Evolutionary conservation across 2,329 filamentous ascomycete species (phyloP), one percentile per base, ranked within the genome.

Genomic region (Beauveria scarabaeidicola): DNA sequence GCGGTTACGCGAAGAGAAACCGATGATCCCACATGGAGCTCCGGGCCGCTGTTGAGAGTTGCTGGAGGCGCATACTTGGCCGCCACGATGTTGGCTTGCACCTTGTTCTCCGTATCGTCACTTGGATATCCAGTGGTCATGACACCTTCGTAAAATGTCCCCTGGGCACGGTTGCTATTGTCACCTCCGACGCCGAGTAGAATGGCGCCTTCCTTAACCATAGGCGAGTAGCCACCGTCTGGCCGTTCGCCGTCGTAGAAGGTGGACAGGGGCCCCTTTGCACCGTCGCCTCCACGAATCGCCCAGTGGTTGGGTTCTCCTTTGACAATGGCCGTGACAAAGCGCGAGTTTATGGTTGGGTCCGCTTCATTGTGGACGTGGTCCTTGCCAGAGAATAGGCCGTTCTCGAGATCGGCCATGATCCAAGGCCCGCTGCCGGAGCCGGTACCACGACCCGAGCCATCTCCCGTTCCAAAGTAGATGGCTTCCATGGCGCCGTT

Each of bases 321-420:
- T 69, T 88, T 88, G 59, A 86, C 61, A 3, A 77, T 65, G 0
- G 82, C 75, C 3, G 79, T 86, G 54, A 84, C 62, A 68, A 88
- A 88, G 0, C 83, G 80, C 63, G 73, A 70, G 2, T 74, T 73
- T 59, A 85, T 74, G 0, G 80, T 76, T 10, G 81, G 82, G 64
- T 86, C 77, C 1, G 60, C 77, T 1, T 75, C 50, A 67, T 87
- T 87, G 60, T 78, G 69, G 1, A 66, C 67, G 1, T 75, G 38
- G 61, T 68, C 76, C 1, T 56, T 11, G n/a, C 84, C 84, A 0
- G 84, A 85, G 73, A 87, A 88, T 4, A 88, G 72, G 5, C 82
- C 82, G 63, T 88, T 86, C 68, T 88, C 85, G 0, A 88, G 77
- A 70, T 88, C 85, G 0, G 84, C 85, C 84, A 88, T 87, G 65